A percentile compares a stretch with the other conserved stretches of the same genome.
These are phyloP conservation scores for Colletotrichum phormii DNA, from an alignment of 2,329 filamentous ascomycete genomes.

Conservation along the genomic window DNA sequence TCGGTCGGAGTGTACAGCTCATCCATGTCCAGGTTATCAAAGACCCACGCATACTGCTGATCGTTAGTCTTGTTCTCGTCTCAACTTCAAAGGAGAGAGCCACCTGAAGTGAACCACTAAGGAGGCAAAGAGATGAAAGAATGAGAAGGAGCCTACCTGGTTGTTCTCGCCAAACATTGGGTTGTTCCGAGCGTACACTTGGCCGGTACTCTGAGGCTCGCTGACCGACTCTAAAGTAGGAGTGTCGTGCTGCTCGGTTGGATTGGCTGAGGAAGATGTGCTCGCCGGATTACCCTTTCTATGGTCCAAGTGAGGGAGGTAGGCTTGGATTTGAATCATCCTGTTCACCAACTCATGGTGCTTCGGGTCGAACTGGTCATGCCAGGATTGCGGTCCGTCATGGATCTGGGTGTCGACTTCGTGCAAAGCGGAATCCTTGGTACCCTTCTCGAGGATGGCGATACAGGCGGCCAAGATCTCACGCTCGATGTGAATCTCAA, in stretches of 20 bases:
- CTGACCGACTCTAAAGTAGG: background rate
- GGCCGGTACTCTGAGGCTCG: background rate
- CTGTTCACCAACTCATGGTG: background rate
- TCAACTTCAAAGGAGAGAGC: background rate
- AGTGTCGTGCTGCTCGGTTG: background rate
- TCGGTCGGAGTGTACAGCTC: background rate
- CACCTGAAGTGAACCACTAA: background rate
- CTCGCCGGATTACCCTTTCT: background rate
- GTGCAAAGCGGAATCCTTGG: background rate
- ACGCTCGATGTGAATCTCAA: constrained; percentile 41
- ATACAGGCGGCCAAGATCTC: constrained; percentile 36
- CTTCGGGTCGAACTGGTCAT: background rate
- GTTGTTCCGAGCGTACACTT: background rate
- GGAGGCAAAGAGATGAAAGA: background rate
- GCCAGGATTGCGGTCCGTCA: background rate
- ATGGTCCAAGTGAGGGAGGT: background rate
- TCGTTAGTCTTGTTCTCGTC: background rate
- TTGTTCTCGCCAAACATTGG: background rate
- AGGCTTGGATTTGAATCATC: background rate
- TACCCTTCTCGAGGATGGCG: background rate
- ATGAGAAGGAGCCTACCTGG: background rate
- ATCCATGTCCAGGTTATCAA: background rate
- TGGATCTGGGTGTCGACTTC: background rate
- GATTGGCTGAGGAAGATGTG: background rate
- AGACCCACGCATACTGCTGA: background rate